phyloP scores from a whole-genome alignment of 2,329 filamentous ascomycete genomes.

The Ceratocystis albifundus region DNA sequence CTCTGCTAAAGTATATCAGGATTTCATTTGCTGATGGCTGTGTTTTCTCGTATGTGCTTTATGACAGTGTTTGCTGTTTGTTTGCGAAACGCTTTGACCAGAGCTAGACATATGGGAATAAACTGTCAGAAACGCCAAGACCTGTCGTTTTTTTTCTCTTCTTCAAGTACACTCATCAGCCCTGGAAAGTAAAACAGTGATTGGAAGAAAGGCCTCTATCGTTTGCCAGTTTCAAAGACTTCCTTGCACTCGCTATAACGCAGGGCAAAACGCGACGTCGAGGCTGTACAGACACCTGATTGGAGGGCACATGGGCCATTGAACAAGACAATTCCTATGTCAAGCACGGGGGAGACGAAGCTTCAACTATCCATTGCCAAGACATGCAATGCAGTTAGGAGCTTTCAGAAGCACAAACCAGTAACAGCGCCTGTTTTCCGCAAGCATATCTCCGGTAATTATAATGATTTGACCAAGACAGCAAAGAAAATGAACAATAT shows the following conservation, averaged over 20 bases:
- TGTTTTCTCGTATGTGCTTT: not conserved
- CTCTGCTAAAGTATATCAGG: too few species aligned
- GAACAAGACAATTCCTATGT: not conserved
- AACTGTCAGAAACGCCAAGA: conserved; percentile 9
- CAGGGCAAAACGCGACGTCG: not conserved
- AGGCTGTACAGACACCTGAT: too few species aligned
- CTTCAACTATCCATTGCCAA: not conserved
- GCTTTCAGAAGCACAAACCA: not conserved
- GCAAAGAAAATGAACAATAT: not conserved
- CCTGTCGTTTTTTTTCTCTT: not conserved
- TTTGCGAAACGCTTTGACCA: not conserved
- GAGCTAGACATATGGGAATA: not conserved
- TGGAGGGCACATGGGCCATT: too few species aligned
- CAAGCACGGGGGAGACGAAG: not conserved
- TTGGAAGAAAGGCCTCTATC: not conserved
- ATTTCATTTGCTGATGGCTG: not conserved
- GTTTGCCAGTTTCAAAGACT: not conserved
- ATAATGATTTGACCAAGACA: not conserved
- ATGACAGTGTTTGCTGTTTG: not conserved
- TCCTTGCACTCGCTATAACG: not conserved
- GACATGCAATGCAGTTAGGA: not conserved
- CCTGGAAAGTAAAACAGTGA: not conserved
- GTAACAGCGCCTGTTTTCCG: not conserved
- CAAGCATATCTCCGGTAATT: not conserved
- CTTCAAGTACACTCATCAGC: not conserved